Conservation (phyloP, 2,329 filamentous ascomycete genomes). For the Penicillium sp. region DNA sequence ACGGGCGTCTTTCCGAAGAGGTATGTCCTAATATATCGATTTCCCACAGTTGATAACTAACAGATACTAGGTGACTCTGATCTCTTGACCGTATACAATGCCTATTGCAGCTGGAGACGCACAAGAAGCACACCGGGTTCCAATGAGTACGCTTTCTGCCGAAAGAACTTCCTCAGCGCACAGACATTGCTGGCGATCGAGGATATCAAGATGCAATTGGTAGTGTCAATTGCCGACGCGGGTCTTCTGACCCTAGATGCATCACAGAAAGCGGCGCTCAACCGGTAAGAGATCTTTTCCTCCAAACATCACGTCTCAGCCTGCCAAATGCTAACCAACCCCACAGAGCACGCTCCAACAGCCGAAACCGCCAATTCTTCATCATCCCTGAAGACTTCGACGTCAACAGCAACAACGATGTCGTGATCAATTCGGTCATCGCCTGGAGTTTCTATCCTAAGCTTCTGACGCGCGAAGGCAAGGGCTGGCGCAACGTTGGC, state of each 20-base stretch:
- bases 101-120: slow-evolving; percentile 84
- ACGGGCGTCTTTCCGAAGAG: slow-evolving; percentile 73
- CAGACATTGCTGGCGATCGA: slow-evolving; percentile 90
- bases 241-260: slow-evolving; percentile 75
- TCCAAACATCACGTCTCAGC: not conserved
- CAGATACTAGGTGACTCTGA: slow-evolving; percentile 71
- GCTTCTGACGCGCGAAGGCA: slow-evolving; percentile 77
- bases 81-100: slow-evolving; percentile 88
- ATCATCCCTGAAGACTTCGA: slow-evolving; percentile 75
- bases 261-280: slow-evolving; percentile 69
- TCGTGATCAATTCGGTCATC: slow-evolving; percentile 76
- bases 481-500: slow-evolving; percentile 84
- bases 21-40: slow-evolving; percentile 28
- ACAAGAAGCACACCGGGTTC: slow-evolving; percentile 69
- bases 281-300: slow-evolving; percentile 48
- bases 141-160: slow-evolving; percentile 86
- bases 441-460: slow-evolving; percentile 97
- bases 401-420: slow-evolving; percentile 74
- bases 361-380: slow-evolving; percentile 73
- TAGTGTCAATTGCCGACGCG: slow-evolving; percentile 81
- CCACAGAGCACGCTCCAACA: slow-evolving; percentile 60
- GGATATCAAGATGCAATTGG: slow-evolving; percentile 88
- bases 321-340: not conserved
- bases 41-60: slow-evolving; percentile 11
- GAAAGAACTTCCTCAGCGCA: slow-evolving; percentile 89